phyloP scores from a whole-genome alignment of 371 early-diverging fungal genomes.

The Syncephalastrum monosporum region DNA sequence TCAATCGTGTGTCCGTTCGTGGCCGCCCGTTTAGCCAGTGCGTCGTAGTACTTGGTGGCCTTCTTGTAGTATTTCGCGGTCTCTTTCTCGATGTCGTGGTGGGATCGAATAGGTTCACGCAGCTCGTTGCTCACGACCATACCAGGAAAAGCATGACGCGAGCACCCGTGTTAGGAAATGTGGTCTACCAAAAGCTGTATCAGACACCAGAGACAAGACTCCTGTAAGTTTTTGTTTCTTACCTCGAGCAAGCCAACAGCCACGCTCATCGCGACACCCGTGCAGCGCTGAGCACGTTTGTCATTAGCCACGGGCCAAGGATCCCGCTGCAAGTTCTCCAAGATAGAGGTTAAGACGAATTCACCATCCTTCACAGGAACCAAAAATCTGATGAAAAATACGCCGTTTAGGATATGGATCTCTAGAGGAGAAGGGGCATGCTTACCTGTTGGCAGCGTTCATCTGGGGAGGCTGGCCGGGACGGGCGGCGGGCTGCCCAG shows the following conservation, averaged over 20 bases:
- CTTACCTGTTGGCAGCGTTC: conserved; percentile 60
- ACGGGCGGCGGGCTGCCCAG: conserved; percentile 57
- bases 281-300: conserved; percentile 94
- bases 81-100: conserved; percentile 97
- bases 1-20: conserved; percentile 54
- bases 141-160: conserved; percentile 99
- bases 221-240: not conserved
- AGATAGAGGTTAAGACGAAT: conserved; percentile 89
- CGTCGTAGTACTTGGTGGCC: conserved; percentile 94
- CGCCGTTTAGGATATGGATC: not conserved
- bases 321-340: conserved; percentile 96
- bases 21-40: conserved; percentile 85
- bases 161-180: conserved; percentile 93
- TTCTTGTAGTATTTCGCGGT: conserved; percentile 90
- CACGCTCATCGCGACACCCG: conserved; percentile 98
- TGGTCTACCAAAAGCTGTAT: conserved; percentile 43
- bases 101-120: conserved; percentile 95
- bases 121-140: conserved; percentile 92
- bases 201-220: not conserved
- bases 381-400: conserved; percentile 62
- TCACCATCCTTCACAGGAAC: conserved; percentile 93
- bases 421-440: not conserved
- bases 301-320: conserved; percentile 98
- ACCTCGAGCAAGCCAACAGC: conserved; percentile 94
- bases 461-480: conserved; percentile 66